Conservation (phyloP, 768 basidiomycete species). For the Russula vinacea region DNA sequence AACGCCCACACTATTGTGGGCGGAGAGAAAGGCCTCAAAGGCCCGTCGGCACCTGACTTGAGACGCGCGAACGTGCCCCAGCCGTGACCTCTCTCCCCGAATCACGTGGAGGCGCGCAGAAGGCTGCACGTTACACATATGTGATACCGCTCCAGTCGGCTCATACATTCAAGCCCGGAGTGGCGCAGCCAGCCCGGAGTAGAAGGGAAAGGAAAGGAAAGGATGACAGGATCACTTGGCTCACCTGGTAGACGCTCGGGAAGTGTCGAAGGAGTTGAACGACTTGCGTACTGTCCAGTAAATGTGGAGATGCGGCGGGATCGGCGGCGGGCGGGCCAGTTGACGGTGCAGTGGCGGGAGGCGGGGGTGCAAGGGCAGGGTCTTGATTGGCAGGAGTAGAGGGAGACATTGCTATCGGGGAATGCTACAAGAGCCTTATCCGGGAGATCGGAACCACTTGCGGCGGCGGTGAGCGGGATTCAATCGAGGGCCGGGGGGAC, state of each 20-base stretch:
- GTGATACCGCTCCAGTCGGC: neutral
- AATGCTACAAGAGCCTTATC: slow-evolving; percentile 14
- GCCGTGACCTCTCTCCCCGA: slow-evolving; percentile 26
- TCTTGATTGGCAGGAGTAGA: slow-evolving; percentile 21
- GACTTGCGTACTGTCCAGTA: slow-evolving; percentile 23
- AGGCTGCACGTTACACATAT: slow-evolving; percentile 4
- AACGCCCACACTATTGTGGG: neutral
- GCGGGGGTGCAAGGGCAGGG: slow-evolving; percentile 15
- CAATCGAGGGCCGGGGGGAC: neutral
- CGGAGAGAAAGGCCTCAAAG: neutral
- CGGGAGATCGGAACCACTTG: slow-evolving; percentile 17
- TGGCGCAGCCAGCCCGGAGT: neutral
- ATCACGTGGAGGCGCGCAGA: slow-evolving; percentile 28
- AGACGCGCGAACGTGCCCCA: slow-evolving; percentile 30
- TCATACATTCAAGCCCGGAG: neutral
- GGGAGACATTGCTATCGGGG: slow-evolving; percentile 17
- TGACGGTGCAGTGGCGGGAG: neutral
- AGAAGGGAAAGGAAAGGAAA: neutral
- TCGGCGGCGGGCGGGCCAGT: slow-evolving; percentile 11
- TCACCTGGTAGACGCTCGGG: slow-evolving; percentile 25
- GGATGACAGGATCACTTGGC: neutral
- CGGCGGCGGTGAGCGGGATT: neutral
- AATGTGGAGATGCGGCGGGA: slow-evolving; percentile 9
- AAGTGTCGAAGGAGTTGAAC: slow-evolving; percentile 25
- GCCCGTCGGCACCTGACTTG: slow-evolving; percentile 24